These are phyloP conservation scores for Lyophyllum semitale DNA, from an alignment of 768 basidiomycete species.

Conservation along the genomic window DNA sequence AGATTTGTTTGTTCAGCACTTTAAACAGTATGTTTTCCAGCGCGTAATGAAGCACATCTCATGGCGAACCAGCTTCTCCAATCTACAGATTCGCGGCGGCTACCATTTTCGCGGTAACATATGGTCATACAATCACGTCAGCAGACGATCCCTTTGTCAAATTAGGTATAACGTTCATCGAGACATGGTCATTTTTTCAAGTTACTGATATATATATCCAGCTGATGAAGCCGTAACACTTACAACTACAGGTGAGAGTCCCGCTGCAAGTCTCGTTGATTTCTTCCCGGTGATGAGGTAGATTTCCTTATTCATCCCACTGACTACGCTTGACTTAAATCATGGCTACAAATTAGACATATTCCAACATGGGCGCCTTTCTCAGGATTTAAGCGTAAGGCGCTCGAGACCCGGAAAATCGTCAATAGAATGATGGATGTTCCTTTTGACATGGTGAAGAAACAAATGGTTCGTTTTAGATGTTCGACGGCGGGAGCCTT, in stretches of 20 bases:
- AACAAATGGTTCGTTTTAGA: slow-evolving; percentile 39
- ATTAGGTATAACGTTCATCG: slow-evolving; percentile 34
- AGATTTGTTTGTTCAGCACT: slow-evolving; percentile 41
- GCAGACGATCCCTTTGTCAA: slow-evolving; percentile 44
- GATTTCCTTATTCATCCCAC: neutral
- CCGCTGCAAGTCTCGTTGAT: slow-evolving; percentile 50
- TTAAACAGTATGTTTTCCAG: slow-evolving; percentile 39
- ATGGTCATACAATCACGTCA: slow-evolving; percentile 46
- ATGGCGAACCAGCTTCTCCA: neutral
- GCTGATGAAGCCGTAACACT: slow-evolving; percentile 49
- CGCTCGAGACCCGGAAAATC: slow-evolving; percentile 41
- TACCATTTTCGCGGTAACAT: slow-evolving; percentile 50
- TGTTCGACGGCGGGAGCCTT: slow-evolving; percentile 2
- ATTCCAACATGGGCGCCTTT: slow-evolving; percentile 55
- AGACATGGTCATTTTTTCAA: neutral
- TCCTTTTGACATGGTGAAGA: slow-evolving; percentile 52
- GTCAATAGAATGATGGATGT: slow-evolving; percentile 51
- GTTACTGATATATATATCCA: slow-evolving; percentile 18
- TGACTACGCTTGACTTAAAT: neutral
- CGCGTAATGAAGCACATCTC: neutral
- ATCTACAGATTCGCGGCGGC: slow-evolving; percentile 44
- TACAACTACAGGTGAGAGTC: slow-evolving; percentile 46
- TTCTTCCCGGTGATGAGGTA: slow-evolving; percentile 49
- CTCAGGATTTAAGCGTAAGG: slow-evolving; percentile 46
- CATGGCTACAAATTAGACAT: slow-evolving; percentile 30